A percentile compares a stretch with the other conserved stretches of the same genome.
These are phyloP conservation scores for Thielaviopsis musarum DNA, from an alignment of 2,329 filamentous ascomycete species.

Conservation along the genomic window DNA sequence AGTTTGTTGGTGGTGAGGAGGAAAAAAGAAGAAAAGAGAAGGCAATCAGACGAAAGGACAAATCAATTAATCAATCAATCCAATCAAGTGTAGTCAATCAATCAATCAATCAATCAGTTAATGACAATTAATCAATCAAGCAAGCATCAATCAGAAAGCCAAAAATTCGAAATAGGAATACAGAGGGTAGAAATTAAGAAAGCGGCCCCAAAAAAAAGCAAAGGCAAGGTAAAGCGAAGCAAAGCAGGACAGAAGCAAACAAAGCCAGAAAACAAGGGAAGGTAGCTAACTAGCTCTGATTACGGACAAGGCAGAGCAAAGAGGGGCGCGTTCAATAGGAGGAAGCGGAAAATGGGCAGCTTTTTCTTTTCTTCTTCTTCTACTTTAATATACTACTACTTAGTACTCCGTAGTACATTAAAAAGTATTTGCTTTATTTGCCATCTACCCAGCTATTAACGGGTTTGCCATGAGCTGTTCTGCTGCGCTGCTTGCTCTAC, in stretches of 20 bases:
- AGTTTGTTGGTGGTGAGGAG: neutral
- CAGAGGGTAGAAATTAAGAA: neutral
- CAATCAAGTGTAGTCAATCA: neutral
- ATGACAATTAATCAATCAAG: neutral
- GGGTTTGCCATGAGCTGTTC: too few relatives aligned
- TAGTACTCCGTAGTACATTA: too few relatives aligned
- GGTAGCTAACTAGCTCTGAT: neutral
- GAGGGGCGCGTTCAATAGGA: constrained; percentile 11
- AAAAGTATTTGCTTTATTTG: too few relatives aligned
- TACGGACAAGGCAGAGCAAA: constrained; percentile 2
- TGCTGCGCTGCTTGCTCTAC: too few relatives aligned
- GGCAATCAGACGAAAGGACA: neutral
- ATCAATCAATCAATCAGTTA: neutral
- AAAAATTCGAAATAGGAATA: neutral
- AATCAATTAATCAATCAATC: neutral
- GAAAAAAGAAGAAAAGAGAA: neutral
- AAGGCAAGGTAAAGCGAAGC: neutral
- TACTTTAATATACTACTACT: neutral
- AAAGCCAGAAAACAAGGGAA: neutral
- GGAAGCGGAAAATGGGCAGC: neutral
- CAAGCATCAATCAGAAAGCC: neutral
- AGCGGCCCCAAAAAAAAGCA: neutral
- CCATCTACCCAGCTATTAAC: too few relatives aligned
- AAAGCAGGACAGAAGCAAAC: neutral
- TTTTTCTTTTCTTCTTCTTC: neutral